Conservation (phyloP, 345 rosid genomes). For the Kandelia obovata region DNA sequence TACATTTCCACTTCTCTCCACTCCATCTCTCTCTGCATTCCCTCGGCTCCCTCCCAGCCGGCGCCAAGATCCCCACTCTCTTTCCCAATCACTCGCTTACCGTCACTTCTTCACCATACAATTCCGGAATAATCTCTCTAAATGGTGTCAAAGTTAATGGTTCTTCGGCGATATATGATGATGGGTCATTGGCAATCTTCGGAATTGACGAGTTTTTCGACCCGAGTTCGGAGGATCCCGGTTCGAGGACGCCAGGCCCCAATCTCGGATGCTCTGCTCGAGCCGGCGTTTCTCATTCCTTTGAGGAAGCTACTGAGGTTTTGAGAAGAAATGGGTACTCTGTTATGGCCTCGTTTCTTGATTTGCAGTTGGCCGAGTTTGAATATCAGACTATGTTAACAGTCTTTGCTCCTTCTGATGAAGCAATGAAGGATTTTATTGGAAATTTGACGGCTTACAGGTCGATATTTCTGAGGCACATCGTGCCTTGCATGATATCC, state of each 20-base stretch:
- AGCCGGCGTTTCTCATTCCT: not conserved
- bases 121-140: constrained; percentile 5
- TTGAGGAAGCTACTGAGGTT: constrained; percentile 15
- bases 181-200: constrained; percentile 29
- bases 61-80: constrained; percentile 36
- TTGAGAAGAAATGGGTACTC: constrained; percentile 24
- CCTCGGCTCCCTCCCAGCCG: constrained; percentile 26
- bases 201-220: constrained; percentile 29
- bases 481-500: constrained; percentile 26
- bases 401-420: constrained; percentile 35
- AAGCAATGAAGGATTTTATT: not conserved
- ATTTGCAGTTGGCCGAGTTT: constrained; percentile 25
- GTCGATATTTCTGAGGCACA: constrained; percentile 23
- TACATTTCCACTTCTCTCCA: constrained; percentile 37
- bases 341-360: constrained; percentile 35
- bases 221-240: constrained; percentile 11
- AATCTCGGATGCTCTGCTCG: constrained; percentile 6
- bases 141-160: constrained; percentile 27
- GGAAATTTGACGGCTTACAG: constrained; percentile 9
- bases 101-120: constrained; percentile 22
- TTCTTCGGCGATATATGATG: constrained; percentile 15
- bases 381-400: constrained; percentile 13
- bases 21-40: constrained; percentile 7
- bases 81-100: constrained; percentile 21
- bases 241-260: not conserved